Evolutionary conservation across 2,329 filamentous ascomycete species (phyloP), one percentile per base, ranked within the genome.

Genomic region (Colletotrichum graminicola): DNA sequence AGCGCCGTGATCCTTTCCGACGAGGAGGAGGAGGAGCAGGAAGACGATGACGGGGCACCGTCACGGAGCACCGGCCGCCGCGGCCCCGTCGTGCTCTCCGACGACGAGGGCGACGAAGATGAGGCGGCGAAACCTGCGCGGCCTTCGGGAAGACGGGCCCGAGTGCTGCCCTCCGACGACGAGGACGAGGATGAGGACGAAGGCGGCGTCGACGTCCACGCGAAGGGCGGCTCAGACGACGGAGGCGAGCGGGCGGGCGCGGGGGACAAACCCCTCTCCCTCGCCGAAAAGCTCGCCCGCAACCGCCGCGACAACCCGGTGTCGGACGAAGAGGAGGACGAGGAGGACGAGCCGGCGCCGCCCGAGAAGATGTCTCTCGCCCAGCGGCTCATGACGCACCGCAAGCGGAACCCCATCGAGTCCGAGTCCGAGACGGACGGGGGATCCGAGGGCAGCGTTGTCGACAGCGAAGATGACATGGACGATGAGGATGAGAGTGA

Each of bases 401-500:
- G 75, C 16, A 63, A 72, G n/a, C 73, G 71, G 6, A 74, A 75
- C 18, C 67, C 72, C 5, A 61, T 76, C 21, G 69, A 68, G 5
- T 71, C 74, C 1, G 74, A 76, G 3, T 72, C 73, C 2, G 77
- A 75, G 3, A 11, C 43, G 43, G 43, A 45, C 21, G 67, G 65
- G 2, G 74, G 74, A 1, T 72, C 75, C 0, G 74, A 70, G 1
- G 75, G 74, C 0, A 75, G 75, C 2, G 75, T 77, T 1, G 75
- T 73, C 0, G 76, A 74, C 0, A 73, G 74, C 0, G 74, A 74
- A 4, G 73, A 73, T 0, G 74, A 76, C 0, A 65, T 73, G 0
- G 74, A 74, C 0, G 75, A 76, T 0, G 75, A 77, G 0, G 74
- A 74, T 0, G 75, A 78, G 0, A 73, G 75, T 0, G 75, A 75